Evolutionary conservation across 495 filamentous ascomycete species (phyloP).

Genomic region (Terfezia claveryi): DNA sequence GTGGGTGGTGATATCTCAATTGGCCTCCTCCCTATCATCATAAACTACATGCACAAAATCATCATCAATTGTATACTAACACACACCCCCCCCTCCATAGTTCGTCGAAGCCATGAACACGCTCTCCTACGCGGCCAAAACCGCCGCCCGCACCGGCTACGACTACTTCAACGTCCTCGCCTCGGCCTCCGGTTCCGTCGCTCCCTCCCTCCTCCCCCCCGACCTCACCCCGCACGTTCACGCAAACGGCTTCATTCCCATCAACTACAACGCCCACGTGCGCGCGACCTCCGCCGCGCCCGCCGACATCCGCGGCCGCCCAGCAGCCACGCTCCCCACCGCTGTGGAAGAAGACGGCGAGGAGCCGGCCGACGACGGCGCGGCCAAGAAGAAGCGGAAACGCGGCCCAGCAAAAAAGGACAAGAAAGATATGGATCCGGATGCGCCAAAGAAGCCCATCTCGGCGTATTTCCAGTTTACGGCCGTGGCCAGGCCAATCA

Average conservation of each 20-base stretch:
- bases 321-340: not conserved
- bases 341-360: slow-evolving; percentile 2
- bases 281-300: not conserved
- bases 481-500: slow-evolving; percentile 53
- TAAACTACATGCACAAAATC: no score
- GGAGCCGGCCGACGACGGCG: slow-evolving; percentile 3
- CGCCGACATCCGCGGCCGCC: not conserved
- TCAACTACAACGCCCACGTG: not conserved
- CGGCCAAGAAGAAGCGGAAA: slow-evolving; percentile 47
- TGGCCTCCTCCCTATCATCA: no score
- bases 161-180: slow-evolving; percentile 12
- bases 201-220: not conserved
- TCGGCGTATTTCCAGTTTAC: slow-evolving; percentile 92
- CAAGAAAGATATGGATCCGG: slow-evolving; percentile 41
- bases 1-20: no score
- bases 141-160: slow-evolving; percentile 10
- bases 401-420: slow-evolving; percentile 30
- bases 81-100: not conserved
- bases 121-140: slow-evolving; percentile 15
- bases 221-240: not conserved
- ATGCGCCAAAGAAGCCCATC: slow-evolving; percentile 78
- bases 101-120: slow-evolving; percentile 17
- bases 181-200: not conserved
- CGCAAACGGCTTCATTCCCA: not conserved
- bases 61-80: no score